Evolutionary conservation across 768 basidiomycete genomes (phyloP).

Genomic region (Exsudoporus frostii): DNA sequence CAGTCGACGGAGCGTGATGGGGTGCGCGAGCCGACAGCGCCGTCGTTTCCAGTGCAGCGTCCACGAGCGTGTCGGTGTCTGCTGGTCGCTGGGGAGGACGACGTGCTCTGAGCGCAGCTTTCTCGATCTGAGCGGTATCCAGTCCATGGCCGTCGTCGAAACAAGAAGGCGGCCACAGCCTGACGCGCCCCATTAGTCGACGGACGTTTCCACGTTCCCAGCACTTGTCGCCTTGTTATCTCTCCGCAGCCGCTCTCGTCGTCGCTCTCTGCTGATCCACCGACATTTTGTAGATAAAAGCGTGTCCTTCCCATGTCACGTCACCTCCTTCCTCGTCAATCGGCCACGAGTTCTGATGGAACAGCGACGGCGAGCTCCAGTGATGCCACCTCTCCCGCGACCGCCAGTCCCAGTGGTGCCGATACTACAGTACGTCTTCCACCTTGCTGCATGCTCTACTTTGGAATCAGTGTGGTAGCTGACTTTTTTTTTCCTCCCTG

Average conservation of each 20-base stretch:
- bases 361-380: not conserved
- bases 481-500: not conserved
- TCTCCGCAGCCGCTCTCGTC: too few species aligned
- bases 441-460: not conserved
- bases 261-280: too few species aligned
- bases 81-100: slow-evolving; percentile 8
- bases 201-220: too few species aligned
- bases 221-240: too few species aligned
- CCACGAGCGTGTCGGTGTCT: not conserved
- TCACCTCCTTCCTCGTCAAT: not conserved
- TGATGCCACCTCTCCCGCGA: not conserved
- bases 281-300: not conserved
- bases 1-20: slow-evolving; percentile 29
- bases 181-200: too few species aligned
- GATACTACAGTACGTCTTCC: not conserved
- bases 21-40: slow-evolving; percentile 7
- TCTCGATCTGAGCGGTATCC: not conserved
- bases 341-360: not conserved
- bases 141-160: not conserved
- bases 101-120: slow-evolving; percentile 4
- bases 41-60: slow-evolving; percentile 7
- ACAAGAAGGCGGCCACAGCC: too few species aligned
- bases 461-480: not conserved
- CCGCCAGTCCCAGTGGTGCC: not conserved
- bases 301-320: not conserved